Evolutionary conservation across 768 basidiomycete species (phyloP).

Genomic region (Kwoniella botswanensis): DNA sequence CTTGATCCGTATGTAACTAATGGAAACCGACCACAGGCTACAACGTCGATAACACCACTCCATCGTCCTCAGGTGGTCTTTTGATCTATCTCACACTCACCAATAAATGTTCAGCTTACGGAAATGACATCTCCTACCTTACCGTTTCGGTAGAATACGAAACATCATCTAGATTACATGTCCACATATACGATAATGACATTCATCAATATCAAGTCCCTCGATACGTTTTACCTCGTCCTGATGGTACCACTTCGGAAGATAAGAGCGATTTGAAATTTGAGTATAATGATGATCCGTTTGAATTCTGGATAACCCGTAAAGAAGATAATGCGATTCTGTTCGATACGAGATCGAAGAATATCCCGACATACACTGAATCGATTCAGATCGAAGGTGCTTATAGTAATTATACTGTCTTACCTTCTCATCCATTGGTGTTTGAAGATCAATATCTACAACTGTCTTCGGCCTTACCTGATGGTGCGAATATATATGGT

Average conservation of each 20-base stretch:
- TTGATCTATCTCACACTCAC: slow-evolving; percentile 16
- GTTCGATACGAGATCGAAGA: slow-evolving; percentile 72
- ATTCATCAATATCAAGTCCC: slow-evolving; percentile 71
- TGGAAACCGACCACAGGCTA: slow-evolving; percentile 21
- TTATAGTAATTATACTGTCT: slow-evolving; percentile 64
- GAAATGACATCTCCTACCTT: slow-evolving; percentile 30
- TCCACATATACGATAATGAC: slow-evolving; percentile 58
- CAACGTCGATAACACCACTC: slow-evolving; percentile 7
- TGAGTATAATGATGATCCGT: slow-evolving; percentile 68
- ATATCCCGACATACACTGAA: slow-evolving; percentile 68
- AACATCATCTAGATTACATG: slow-evolving; percentile 47
- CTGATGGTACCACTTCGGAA: slow-evolving; percentile 15
- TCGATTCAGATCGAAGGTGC: slow-evolving; percentile 61
- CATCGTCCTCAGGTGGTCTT: slow-evolving; percentile 23
- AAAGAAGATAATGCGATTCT: slow-evolving; percentile 65
- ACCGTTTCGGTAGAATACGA: slow-evolving; percentile 39
- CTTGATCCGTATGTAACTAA: background rate
- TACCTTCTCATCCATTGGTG: slow-evolving; percentile 69
- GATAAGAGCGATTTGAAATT: slow-evolving; percentile 67
- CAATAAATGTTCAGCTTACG: slow-evolving; percentile 30
- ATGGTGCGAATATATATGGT: slow-evolving; percentile 73
- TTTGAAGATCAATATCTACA: slow-evolving; percentile 79
- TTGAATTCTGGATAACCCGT: slow-evolving; percentile 80
- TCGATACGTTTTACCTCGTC: slow-evolving; percentile 59
- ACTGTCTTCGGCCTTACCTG: slow-evolving; percentile 68